Base-by-base conservation (phyloP, 495 filamentous ascomycete species). In the Penicillium pulvis region DNA sequence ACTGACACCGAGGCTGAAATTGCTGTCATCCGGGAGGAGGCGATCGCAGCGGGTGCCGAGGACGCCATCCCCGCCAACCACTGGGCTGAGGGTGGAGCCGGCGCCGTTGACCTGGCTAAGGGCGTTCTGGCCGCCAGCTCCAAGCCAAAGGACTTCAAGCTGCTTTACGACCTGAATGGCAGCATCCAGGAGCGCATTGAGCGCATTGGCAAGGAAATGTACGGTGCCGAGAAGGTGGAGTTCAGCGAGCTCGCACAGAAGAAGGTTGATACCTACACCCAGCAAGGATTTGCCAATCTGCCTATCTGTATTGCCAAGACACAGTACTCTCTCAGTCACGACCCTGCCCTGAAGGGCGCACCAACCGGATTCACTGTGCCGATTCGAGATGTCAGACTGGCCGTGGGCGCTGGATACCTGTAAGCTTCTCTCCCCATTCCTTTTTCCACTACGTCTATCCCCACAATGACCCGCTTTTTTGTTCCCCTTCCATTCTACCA, bases 271-370 rank as follows among this genome's bases (percentile, higher is more conserved):
- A 91, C 86, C 23, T 98, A 98, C 79, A 91, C 87, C 16, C 85
- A 87, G 70, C 94, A 98, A 74, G 94, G 93, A 41, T 94, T 95
- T 66, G 85, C 87, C 10, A 91, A 95, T 65, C 81, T 98, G 58
- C 94, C 94, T 3, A 96, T 97, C 71, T 98, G 93, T 75, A 87
- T 97, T 58, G 93, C 93, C 57, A 98, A 98, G 85, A 97, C 94
- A 42, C 94, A 98, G 74, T 98, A 98, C 75, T 95, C 90, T 23
- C 85, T 98, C 60, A 93, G 89, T 69, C 94, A 98, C 68, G 94
- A 98, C 71, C 89, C 92, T 12, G 84, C 88, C 20, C 81, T 98
- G 59, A 98, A 98, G 79, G 94, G 94, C 49, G 94, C 94, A n/a
- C 94, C 94, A 14, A 90, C 88, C 8, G 94, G 93, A 23, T 98